Evolutionary conservation across 1,139 yeast genomes (phyloP).

Genomic region (Nakaseomyces bracarensis): DNA sequence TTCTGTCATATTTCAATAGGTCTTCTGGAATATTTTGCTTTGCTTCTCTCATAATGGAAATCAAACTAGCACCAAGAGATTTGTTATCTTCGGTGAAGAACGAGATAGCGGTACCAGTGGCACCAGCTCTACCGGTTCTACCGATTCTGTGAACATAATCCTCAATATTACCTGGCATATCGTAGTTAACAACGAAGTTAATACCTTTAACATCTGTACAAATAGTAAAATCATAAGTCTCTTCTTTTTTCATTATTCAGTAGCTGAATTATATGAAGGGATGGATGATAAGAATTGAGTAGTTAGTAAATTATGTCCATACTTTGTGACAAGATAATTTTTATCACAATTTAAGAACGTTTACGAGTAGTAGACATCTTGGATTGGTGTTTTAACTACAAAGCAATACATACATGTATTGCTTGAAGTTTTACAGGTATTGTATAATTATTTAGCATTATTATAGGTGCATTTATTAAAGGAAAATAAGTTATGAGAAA

Average conservation of each 20-base stretch:
- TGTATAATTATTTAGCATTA: conserved; percentile 2
- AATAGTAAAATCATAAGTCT: no score
- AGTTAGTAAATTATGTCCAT: conserved; percentile 15
- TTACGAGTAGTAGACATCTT: no score
- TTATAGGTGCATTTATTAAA: conserved; percentile 4
- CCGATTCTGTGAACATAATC: conserved; percentile 78
- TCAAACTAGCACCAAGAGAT: conserved; percentile 82
- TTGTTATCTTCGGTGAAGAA: conserved; percentile 84
- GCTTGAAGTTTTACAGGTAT: neutral
- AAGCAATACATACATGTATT: neutral
- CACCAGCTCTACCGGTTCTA: conserved; percentile 99
- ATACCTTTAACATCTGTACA: conserved; percentile 90
- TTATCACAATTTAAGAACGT: neutral
- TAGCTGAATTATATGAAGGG: no score
- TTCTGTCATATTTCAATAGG: conserved; percentile 41
- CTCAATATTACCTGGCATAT: conserved; percentile 96
- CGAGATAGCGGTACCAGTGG: conserved; percentile 89
- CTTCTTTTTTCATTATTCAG: no score
- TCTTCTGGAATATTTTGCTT: conserved; percentile 76
- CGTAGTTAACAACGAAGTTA: conserved; percentile 84
- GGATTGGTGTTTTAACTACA: no score
- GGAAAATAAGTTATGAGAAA: conserved; percentile 1
- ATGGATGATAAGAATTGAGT: neutral
- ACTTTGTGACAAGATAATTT: neutral
- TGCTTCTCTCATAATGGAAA: conserved; percentile 91